These are phyloP conservation scores for Fusarium verrucosum DNA, from an alignment of 2,329 filamentous ascomycete genomes.

Conservation along the genomic window DNA sequence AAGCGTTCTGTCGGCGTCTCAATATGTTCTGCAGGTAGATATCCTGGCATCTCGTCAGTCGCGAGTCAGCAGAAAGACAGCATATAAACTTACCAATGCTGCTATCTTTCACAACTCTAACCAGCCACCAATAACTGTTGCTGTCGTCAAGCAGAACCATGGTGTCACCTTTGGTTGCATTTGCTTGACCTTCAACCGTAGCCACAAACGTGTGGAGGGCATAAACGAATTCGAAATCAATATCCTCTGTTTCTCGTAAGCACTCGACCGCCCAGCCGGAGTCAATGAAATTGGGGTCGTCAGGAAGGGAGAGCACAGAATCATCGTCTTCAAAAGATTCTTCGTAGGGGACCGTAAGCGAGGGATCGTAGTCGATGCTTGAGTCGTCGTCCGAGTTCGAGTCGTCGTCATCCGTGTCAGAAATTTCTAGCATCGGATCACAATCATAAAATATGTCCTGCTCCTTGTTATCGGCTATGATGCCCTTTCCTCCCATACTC, in stretches of 20 bases:
- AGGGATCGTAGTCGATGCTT: slow-evolving; percentile 41
- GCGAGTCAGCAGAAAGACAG: neutral
- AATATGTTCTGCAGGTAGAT: slow-evolving; percentile 96
- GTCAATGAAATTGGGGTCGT: slow-evolving; percentile 72
- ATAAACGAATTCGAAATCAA: slow-evolving; percentile 99
- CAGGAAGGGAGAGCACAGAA: slow-evolving; percentile 57
- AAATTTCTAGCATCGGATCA: slow-evolving; percentile 12
- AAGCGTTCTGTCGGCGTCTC: slow-evolving; percentile 96
- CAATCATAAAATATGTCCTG: slow-evolving; percentile 35
- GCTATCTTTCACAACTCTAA: slow-evolving; percentile 95
- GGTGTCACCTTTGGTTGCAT: slow-evolving; percentile 97
- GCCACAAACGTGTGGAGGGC: slow-evolving; percentile 97
- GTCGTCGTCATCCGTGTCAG: slow-evolving; percentile 32
- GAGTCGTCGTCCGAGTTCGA: slow-evolving; percentile 32
- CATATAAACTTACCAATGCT: slow-evolving; percentile 73
- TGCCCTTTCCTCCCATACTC: neutral
- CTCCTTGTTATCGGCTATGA: neutral
- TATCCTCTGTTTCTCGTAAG: slow-evolving; percentile 97
- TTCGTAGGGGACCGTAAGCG: slow-evolving; percentile 58
- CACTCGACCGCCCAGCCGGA: slow-evolving; percentile 79
- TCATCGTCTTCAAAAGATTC: slow-evolving; percentile 61
- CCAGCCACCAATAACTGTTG: slow-evolving; percentile 99
- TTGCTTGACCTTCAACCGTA: slow-evolving; percentile 97
- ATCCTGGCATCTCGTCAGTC: slow-evolving; percentile 67
- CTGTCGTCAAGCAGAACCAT: slow-evolving; percentile 99